These are phyloP conservation scores for Diospyros lotus DNA, from an alignment of 148 eudicot genomes.

Conservation along the genomic window DNA sequence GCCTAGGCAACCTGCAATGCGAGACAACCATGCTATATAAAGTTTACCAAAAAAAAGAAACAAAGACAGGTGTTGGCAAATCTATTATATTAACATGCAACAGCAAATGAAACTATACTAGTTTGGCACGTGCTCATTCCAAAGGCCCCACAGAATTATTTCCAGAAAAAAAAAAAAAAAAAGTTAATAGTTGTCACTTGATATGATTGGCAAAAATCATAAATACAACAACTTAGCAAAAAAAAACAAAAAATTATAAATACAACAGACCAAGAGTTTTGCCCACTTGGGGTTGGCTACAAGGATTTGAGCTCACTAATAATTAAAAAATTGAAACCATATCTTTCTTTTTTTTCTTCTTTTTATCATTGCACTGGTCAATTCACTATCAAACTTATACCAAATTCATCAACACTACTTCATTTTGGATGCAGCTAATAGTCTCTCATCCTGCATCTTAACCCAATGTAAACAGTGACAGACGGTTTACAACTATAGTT, in stretches of 20 bases:
- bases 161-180: neutral
- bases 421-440: conserved; percentile 2
- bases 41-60: neutral
- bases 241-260: neutral
- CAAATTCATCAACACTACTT: neutral
- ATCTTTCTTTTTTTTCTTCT: neutral
- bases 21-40: neutral
- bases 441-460: neutral
- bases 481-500: neutral
- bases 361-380: neutral
- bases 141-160: neutral
- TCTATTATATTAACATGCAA: neutral
- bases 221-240: no score
- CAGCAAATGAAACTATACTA: neutral
- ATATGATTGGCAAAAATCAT: neutral
- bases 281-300: neutral
- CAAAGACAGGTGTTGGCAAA: neutral
- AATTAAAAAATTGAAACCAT: neutral
- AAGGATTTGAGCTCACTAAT: neutral
- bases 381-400: neutral
- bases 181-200: neutral
- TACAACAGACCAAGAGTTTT: neutral
- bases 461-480: neutral
- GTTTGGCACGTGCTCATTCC: neutral
- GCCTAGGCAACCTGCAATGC: conserved; percentile 15